phyloP scores from a whole-genome alignment of 2,329 filamentous ascomycete species.

The Thielaviopsis populi region DNA sequence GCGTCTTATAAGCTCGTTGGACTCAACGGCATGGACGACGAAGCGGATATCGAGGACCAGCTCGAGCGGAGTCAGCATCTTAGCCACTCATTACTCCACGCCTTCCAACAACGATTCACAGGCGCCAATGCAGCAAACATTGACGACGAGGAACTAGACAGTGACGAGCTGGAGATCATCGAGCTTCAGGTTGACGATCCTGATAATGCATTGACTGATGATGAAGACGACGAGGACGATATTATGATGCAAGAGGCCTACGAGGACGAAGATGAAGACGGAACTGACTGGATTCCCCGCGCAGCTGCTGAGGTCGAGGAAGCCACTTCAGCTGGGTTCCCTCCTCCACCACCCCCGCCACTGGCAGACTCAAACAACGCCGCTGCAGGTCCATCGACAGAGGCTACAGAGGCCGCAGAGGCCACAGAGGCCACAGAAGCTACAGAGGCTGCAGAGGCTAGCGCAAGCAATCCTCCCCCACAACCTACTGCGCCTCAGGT shows the following conservation, averaged over 20 bases:
- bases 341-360: slow-evolving; percentile 46
- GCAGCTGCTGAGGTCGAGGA: background rate
- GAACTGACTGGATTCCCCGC: slow-evolving; percentile 26
- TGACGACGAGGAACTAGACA: slow-evolving; percentile 33
- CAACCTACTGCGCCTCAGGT: slow-evolving; percentile 40
- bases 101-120: slow-evolving; percentile 21
- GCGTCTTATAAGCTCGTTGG: slow-evolving; percentile 68
- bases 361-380: slow-evolving; percentile 39
- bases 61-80: slow-evolving; percentile 24
- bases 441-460: background rate
- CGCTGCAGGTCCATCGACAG: slow-evolving; percentile 26
- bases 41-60: slow-evolving; percentile 47
- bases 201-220: slow-evolving; percentile 1
- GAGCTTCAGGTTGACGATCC: slow-evolving; percentile 24
- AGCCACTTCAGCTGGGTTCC: slow-evolving; percentile 58
- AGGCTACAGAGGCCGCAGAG: background rate
- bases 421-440: too few relatives aligned
- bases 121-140: slow-evolving; percentile 14
- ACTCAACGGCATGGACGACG: slow-evolving; percentile 66
- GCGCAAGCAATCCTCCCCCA: background rate
- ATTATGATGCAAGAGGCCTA: slow-evolving; percentile 7
- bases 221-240: slow-evolving; percentile 8
- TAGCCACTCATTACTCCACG: slow-evolving; percentile 25
- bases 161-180: slow-evolving; percentile 28
- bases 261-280: slow-evolving; percentile 48